phyloP scores from a whole-genome alignment of 768 basidiomycete genomes.

The Podaxis mareebaensis region DNA sequence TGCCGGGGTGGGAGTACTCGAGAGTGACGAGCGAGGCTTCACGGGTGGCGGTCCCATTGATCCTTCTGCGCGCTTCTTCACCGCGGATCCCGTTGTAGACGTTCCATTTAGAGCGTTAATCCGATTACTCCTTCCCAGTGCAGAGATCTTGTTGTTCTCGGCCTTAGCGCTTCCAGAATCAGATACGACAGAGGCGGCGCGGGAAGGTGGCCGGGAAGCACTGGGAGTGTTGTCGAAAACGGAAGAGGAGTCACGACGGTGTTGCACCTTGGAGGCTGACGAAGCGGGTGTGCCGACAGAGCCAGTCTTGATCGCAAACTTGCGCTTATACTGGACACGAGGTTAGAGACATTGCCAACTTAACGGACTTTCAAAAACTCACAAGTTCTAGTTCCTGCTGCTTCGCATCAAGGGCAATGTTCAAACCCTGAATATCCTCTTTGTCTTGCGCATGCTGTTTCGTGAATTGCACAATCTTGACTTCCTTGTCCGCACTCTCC shows the following conservation, averaged over 20 bases:
- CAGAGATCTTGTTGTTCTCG: conserved; percentile 34
- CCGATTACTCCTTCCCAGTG: conserved; percentile 54
- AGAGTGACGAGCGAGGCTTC: conserved; percentile 36
- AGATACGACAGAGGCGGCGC: conserved; percentile 59
- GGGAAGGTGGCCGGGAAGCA: conserved; percentile 50
- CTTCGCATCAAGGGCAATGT: conserved; percentile 91
- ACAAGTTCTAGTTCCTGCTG: conserved; percentile 94
- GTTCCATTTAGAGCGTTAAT: conserved; percentile 31
- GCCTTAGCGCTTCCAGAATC: conserved; percentile 41
- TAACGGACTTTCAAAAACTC: conserved; percentile 25
- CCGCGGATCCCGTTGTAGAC: conserved; percentile 24
- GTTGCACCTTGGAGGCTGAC: conserved; percentile 35
- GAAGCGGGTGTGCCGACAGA: conserved; percentile 51
- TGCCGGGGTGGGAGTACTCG: conserved; percentile 41
- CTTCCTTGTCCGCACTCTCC: conserved; percentile 83
- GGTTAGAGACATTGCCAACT: not conserved
- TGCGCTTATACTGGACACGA: conserved; percentile 59
- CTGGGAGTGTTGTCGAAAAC: conserved; percentile 55
- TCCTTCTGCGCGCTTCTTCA: conserved; percentile 32
- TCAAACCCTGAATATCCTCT: conserved; percentile 80
- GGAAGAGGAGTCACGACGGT: conserved; percentile 57
- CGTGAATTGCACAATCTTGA: conserved; percentile 71
- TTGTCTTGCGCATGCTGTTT: conserved; percentile 68
- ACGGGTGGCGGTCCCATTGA: conserved; percentile 50
- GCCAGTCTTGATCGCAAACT: conserved; percentile 53